phyloP scores from a whole-genome alignment of 148 eudicot species.

The Polygonum aviculare region DNA sequence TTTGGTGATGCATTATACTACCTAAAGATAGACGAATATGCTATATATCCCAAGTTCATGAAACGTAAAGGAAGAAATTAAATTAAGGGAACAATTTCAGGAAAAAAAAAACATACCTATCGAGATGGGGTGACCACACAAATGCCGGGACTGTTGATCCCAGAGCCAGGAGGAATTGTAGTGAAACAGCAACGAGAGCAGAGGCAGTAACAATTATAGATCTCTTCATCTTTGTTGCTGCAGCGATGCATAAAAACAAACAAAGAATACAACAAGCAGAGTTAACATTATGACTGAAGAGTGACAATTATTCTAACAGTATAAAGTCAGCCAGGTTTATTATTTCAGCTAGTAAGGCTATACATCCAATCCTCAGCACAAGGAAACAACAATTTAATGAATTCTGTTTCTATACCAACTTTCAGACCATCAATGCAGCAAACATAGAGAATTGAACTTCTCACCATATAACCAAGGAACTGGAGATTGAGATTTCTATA shows the following conservation, averaged over 20 bases:
- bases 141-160: conserved; percentile 63
- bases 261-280: neutral
- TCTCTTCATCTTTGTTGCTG: conserved; percentile 3
- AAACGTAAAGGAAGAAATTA: neutral
- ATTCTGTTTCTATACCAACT: neutral
- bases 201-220: neutral
- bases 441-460: neutral
- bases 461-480: neutral
- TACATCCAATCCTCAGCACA: neutral
- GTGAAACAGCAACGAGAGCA: neutral
- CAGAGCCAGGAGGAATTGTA: neutral
- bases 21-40: neutral
- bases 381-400: neutral
- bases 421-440: neutral
- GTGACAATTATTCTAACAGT: neutral
- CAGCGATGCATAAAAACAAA: neutral
- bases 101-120: conserved; percentile 37
- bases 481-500: neutral
- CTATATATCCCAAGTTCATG: neutral
- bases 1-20: neutral
- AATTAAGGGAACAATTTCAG: neutral
- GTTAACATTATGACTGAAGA: neutral
- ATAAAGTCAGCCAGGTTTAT: neutral
- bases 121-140: conserved; percentile 63
- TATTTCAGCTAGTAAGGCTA: neutral